Conservation (phyloP, 306 rosid species). For the Prunus mume region DNA sequence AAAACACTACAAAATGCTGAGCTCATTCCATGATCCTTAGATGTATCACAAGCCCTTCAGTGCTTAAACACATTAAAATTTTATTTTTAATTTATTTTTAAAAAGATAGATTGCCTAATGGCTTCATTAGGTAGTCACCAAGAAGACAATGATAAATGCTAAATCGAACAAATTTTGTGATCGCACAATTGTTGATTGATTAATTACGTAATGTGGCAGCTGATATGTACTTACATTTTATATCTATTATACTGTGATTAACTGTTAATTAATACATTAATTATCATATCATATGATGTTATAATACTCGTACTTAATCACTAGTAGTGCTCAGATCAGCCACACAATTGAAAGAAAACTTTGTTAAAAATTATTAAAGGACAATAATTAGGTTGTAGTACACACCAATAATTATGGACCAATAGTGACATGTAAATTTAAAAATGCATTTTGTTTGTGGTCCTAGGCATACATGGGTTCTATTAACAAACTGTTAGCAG, state of each 20-base stretch:
- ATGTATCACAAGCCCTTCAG: too few species aligned
- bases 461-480: background rate
- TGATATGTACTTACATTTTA: background rate
- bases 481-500: background rate
- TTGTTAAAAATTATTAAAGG: background rate
- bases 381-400: background rate
- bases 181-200: too few species aligned
- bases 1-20: too few species aligned
- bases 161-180: too few species aligned
- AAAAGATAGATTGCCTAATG: background rate
- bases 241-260: too few species aligned
- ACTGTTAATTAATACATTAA: too few species aligned
- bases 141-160: too few species aligned
- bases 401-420: background rate
- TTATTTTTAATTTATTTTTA: too few species aligned
- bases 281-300: background rate
- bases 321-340: background rate
- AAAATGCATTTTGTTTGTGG: slow-evolving; percentile 3
- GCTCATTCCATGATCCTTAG: too few species aligned
- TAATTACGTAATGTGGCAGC: too few species aligned
- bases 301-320: too few species aligned
- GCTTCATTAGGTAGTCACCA: background rate
- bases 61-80: too few species aligned
- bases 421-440: background rate
- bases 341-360: background rate